Evolutionary conservation across 495 filamentous ascomycete species (phyloP).

Genomic region (Hyaloscypha hepaticicola): DNA sequence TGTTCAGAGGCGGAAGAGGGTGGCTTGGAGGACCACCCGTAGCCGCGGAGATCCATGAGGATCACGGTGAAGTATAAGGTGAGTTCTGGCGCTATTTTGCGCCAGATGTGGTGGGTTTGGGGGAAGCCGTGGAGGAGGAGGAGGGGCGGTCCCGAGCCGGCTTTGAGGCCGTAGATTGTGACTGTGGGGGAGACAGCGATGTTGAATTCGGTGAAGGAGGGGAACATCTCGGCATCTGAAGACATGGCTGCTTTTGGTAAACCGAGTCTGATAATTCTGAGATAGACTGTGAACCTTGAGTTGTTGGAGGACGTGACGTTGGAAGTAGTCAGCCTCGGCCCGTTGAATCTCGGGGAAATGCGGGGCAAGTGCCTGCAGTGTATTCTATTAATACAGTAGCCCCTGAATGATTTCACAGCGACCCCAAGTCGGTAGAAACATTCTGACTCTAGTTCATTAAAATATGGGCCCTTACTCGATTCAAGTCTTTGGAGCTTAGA

Average conservation of each 20-base stretch:
- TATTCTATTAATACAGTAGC: not conserved
- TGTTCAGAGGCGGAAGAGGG: conserved; percentile 11
- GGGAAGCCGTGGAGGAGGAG: conserved; percentile 44
- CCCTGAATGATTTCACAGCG: not conserved
- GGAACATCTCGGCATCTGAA: conserved; percentile 15
- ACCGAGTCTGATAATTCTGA: not conserved
- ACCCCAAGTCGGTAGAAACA: not conserved
- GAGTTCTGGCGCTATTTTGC: conserved; percentile 34
- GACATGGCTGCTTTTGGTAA: not conserved
- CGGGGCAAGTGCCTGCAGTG: not conserved
- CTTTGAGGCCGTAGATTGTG: conserved; percentile 35
- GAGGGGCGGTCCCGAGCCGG: conserved; percentile 35
- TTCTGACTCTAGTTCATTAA: not conserved
- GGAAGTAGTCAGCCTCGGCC: not conserved
- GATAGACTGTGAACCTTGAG: not conserved
- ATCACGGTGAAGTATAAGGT: conserved; percentile 35
- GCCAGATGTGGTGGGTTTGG: conserved; percentile 43
- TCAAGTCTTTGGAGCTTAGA: too few species aligned
- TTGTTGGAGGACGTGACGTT: not conserved
- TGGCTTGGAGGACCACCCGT: conserved; percentile 42
- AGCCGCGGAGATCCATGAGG: conserved; percentile 41
- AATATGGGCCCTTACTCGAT: too few species aligned
- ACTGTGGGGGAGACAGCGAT: conserved; percentile 25
- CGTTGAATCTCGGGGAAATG: not conserved
- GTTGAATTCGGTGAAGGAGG: conserved; percentile 28